Conservation (phyloP, 2,329 filamentous ascomycete species). For the Apiospora marii region DNA sequence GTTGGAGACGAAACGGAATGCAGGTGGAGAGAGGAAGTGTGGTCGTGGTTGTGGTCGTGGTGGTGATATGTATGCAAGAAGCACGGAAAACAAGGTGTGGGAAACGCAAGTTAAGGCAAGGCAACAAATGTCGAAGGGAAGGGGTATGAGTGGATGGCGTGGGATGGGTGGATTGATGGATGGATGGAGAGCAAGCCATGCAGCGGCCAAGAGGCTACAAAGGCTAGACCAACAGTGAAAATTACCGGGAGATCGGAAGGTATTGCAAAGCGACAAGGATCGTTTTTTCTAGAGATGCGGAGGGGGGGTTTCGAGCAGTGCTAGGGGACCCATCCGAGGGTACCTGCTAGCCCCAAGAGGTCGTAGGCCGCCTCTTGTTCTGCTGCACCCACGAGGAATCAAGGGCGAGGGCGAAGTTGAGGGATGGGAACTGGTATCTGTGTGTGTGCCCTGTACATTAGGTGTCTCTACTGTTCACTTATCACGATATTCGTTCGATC, state of each 20-base stretch:
- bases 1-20: not conserved
- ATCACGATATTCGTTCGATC: too few species aligned
- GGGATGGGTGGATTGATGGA: slow-evolving; percentile 6
- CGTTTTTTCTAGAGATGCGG: slow-evolving; percentile 19
- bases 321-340: slow-evolving; percentile 12
- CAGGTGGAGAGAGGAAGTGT: not conserved
- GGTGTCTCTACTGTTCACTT: too few species aligned
- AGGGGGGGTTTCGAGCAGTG: slow-evolving; percentile 13
- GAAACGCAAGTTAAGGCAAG: slow-evolving; percentile 13
- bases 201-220: too few species aligned
- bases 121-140: slow-evolving; percentile 21
- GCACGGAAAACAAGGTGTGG: slow-evolving; percentile 21
- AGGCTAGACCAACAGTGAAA: slow-evolving; percentile 5
- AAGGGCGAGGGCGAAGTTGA: too few species aligned
- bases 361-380: not conserved
- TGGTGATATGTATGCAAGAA: slow-evolving; percentile 19
- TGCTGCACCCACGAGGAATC: too few species aligned
- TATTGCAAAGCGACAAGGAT: slow-evolving; percentile 16
- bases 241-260: slow-evolving; percentile 22
- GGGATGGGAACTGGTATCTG: too few species aligned
- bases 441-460: too few species aligned
- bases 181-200: not conserved
- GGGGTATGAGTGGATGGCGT: slow-evolving; percentile 16
- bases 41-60: not conserved
- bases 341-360: not conserved